Percentiles rank a stretch among this genome's conserved stretches.
These are phyloP conservation scores for Neonothopanus nambi DNA, from an alignment of 1,284 basidiomycete genomes.

Conservation along the genomic window DNA sequence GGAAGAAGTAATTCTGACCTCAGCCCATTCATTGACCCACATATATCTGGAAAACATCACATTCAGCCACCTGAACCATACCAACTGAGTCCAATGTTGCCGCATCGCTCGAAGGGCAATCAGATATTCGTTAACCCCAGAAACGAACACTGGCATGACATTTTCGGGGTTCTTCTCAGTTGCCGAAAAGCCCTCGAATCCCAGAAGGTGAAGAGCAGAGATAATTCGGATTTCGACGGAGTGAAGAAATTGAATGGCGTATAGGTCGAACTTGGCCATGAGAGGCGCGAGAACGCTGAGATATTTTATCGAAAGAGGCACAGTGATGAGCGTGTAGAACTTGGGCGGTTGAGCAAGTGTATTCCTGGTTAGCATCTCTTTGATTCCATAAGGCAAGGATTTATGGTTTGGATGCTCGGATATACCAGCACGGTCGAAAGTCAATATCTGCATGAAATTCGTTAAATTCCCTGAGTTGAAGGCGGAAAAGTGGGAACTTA, in stretches of 20 bases:
- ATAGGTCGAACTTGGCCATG: slow-evolving; percentile 45
- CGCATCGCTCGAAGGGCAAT: slow-evolving; percentile 71
- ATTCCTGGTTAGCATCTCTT: slow-evolving; percentile 38
- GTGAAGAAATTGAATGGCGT: slow-evolving; percentile 23
- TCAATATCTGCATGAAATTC: slow-evolving; percentile 67
- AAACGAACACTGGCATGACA: slow-evolving; percentile 47
- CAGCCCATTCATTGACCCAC: slow-evolving; percentile 87
- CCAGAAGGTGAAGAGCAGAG: slow-evolving; percentile 11
- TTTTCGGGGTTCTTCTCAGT: slow-evolving; percentile 14
- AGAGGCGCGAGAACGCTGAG: slow-evolving; percentile 49
- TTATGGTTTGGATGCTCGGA: slow-evolving; percentile 91
- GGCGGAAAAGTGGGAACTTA: slow-evolving; percentile 35
- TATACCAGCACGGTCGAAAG: slow-evolving; percentile 84
- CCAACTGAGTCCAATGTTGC: slow-evolving; percentile 75
- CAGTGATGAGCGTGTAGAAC: slow-evolving; percentile 65
- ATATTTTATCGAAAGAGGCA: slow-evolving; percentile 63
- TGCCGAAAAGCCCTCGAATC: background rate
- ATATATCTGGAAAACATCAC: slow-evolving; percentile 85
- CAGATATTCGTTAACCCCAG: slow-evolving; percentile 56
- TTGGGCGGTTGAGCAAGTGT: slow-evolving; percentile 30
- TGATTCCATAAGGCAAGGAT: slow-evolving; percentile 64
- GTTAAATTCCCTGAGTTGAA: slow-evolving; percentile 7
- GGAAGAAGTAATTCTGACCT: slow-evolving; percentile 30
- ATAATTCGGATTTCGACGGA: slow-evolving; percentile 19
- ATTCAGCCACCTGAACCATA: slow-evolving; percentile 91